Base-by-base conservation (phyloP, 2,329 filamentous ascomycete species). In the Aspergillus awamori region DNA sequence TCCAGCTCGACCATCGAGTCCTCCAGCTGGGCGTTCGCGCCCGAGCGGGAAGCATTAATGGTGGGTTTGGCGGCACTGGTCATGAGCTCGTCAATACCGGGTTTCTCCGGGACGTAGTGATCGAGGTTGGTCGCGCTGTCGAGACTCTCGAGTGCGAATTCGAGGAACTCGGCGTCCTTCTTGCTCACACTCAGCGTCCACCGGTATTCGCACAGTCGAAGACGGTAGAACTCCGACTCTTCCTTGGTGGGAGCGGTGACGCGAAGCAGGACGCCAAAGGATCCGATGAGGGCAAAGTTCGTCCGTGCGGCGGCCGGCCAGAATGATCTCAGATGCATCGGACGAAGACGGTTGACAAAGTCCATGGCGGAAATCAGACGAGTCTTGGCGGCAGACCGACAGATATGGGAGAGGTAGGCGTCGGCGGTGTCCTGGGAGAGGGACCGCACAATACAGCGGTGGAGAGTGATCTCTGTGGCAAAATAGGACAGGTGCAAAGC, bases 351-450 rank as follows among this genome's bases (percentile, higher is more conserved):
- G 77, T 97, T 97, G 69, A 97, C 93, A 77, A 97, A 97, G 75
- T 98, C 94, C 91, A 98, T 96, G 65, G 93, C 93, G 22, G 91
- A 96, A 72, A 97, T 97, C 36, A 98, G 84, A 5, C 94, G 89
- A 0, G 94, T 96, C 76, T 97, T 97, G 57, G 94, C 94, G 4
- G 94, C 94, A 60, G 89, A 93, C 57, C 94, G 92, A 77, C 93
- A 97, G 68, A 97, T 97, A 76, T 96, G 92, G 58, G 93, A 86
- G 53, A 96, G 87, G 70, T 97, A 96, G 0, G 89, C 85, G 72
- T 96, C 92, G 41, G 88, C 70, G 38, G 76, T 78, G 20, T 80
- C 82, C 4, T 81, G 77, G 58, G 74, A 82, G 45, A 97, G 83
- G 1, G 92, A 93, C 55, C 93, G 89, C 61, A 97, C 91, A 70